These are phyloP conservation scores for Copromyces sp. DNA, from an alignment of 495 filamentous ascomycete species.

Conservation along the genomic window DNA sequence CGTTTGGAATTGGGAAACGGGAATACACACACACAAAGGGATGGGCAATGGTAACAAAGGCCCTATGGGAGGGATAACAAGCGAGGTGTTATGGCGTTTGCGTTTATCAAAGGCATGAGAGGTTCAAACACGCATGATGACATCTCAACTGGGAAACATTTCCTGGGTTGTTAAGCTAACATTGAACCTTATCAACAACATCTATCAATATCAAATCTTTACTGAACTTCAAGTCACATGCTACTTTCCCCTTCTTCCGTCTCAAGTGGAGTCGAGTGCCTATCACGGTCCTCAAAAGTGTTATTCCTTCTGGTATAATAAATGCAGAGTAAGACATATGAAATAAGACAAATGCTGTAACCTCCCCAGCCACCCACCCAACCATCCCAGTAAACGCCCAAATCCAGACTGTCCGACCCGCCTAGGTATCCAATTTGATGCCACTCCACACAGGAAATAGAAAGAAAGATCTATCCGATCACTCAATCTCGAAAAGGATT, in stretches of 20 bases:
- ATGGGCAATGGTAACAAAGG: neutral
- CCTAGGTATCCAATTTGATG: neutral
- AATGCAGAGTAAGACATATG: neutral
- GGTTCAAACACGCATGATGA: neutral
- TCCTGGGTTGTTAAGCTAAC: neutral
- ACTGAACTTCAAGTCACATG: neutral
- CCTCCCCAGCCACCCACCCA: neutral
- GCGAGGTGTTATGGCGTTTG: neutral
- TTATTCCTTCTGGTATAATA: neutral
- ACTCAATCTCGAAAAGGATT: conserved; percentile 16
- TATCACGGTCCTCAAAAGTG: neutral
- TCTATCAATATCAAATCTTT: neutral
- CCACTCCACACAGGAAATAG: neutral
- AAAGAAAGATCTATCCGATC: neutral
- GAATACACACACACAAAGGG: neutral
- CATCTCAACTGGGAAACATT: neutral
- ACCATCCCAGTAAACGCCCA: neutral
- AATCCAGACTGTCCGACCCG: neutral
- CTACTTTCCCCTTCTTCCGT: neutral
- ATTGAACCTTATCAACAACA: neutral
- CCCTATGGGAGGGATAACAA: neutral
- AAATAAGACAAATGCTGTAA: neutral
- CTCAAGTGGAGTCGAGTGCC: neutral
- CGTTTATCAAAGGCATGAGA: neutral
- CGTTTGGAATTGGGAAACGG: neutral